Base-by-base conservation (phyloP, 768 basidiomycete genomes). In the Tylopilus sp. region DNA sequence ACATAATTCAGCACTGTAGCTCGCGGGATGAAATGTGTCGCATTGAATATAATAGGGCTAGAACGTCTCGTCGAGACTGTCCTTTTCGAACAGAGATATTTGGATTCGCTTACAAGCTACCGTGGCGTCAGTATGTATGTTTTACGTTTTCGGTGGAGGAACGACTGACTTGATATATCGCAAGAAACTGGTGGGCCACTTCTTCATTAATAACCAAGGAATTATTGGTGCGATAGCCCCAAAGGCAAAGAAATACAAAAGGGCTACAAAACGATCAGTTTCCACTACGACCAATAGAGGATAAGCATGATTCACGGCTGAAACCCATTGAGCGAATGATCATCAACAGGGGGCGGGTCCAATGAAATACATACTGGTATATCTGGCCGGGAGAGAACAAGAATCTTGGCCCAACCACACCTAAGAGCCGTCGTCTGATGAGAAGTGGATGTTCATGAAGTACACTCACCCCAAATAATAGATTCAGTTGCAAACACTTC, bases 1-100 rank as follows among this genome's bases (percentile, higher is more conserved):
- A 91, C 77, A 62, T 85, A 95, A 67, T 95, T 95, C 59, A 92
- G 76, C 3, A 90, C 86, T 0, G 83, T 88, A 10, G 90, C 90
- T 8, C 91, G 90, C 1, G 92, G 92, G 40, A 94, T 88, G 47
- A 72, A 69, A 20, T 73, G 69, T 4, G 85, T 78, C 3, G 88
- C 91, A 22, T 79, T 78, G 61, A 90, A 86, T 59, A 91, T 77
- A 42, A 89, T 60, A 10, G 74, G 81, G 47, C 79, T 81, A 40
- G 8, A 28, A 28, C 11, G 6, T 28, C 11, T 7, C 28, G 28
- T 8, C 11, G 28, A 28, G 28, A 28, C 28, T 28, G 28, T 28
- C 28, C 28, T 10, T 28, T 8, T 5, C 28, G 6, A 28, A 28
- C 3, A 2, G 3, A 10, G 7, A 28, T 28, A 28, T 28, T 28